Percentiles rank a stretch among this genome's conserved stretches.
These are phyloP conservation scores for Penicillium palitans DNA, from an alignment of 2,329 filamentous ascomycete species.

Conservation along the genomic window DNA sequence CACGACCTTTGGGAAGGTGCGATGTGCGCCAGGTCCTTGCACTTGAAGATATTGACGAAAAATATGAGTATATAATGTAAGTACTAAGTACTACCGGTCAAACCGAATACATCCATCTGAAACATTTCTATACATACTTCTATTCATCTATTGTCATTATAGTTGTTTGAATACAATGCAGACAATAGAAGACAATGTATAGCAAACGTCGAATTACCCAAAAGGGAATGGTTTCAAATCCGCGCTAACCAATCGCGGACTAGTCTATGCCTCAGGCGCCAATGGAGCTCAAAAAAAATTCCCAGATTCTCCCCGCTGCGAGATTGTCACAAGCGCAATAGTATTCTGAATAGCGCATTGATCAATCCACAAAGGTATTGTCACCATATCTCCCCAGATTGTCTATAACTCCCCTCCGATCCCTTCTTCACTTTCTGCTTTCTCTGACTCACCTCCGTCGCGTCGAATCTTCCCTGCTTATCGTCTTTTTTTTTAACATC, in stretches of 20 bases:
- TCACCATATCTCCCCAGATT: neutral
- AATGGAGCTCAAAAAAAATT: constrained; percentile 25
- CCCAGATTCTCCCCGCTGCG: constrained; percentile 21
- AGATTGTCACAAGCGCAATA: constrained; percentile 9
- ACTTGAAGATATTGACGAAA: neutral
- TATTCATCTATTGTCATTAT: neutral
- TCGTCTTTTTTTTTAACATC: constrained; percentile 2
- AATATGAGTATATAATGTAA: neutral
- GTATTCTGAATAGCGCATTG: constrained; percentile 7
- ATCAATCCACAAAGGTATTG: constrained; percentile 5
- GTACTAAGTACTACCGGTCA: neutral
- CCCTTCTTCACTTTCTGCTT: neutral
- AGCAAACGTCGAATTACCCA: neutral
- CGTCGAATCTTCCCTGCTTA: constrained; percentile 8
- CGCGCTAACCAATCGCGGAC: constrained; percentile 3
- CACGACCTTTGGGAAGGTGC: neutral
- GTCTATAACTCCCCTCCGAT: neutral
- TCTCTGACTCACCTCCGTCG: neutral
- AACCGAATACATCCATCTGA: neutral
- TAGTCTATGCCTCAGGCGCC: constrained; percentile 21
- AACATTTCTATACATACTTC: neutral
- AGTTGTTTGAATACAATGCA: neutral
- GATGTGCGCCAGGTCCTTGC: neutral
- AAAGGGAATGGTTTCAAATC: neutral
- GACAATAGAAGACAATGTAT: neutral